Evolutionary conservation across 2,329 filamentous ascomycete genomes (phyloP).

Genomic region (Trichoderma gracile): DNA sequence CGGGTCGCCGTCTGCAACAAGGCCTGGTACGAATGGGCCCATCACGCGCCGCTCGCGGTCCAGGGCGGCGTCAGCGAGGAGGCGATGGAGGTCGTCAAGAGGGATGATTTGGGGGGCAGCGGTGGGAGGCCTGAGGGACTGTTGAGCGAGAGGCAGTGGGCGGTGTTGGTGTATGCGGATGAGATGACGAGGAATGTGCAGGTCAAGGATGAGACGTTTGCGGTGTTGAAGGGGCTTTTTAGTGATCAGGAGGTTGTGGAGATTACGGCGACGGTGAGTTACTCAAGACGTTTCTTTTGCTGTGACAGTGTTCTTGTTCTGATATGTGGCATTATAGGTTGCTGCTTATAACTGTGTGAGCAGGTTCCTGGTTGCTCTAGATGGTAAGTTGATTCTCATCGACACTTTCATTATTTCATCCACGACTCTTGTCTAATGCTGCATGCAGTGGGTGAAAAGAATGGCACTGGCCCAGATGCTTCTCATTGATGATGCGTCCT

Average conservation of each 20-base stretch:
- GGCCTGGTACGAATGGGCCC: slow-evolving; percentile 83
- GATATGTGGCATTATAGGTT: slow-evolving; percentile 40
- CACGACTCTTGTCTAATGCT: slow-evolving; percentile 25
- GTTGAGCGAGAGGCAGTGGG: slow-evolving; percentile 63
- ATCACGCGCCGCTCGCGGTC: slow-evolving; percentile 70
- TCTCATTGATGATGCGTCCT: slow-evolving; percentile 35
- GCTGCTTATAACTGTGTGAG: slow-evolving; percentile 85
- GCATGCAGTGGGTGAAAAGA: slow-evolving; percentile 56
- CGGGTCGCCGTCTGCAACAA: slow-evolving; percentile 77
- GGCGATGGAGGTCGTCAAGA: slow-evolving; percentile 50
- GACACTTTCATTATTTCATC: slow-evolving; percentile 10
- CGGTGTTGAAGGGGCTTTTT: slow-evolving; percentile 60
- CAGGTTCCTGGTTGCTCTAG: slow-evolving; percentile 77
- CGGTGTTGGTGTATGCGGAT: slow-evolving; percentile 72
- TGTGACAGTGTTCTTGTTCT: neutral
- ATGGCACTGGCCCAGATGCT: slow-evolving; percentile 52
- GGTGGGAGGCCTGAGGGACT: slow-evolving; percentile 42
- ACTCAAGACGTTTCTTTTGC: neutral
- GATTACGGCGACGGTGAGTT: slow-evolving; percentile 69
- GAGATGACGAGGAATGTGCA: slow-evolving; percentile 77
- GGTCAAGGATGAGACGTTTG: slow-evolving; percentile 70
- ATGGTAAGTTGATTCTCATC: slow-evolving; percentile 54
- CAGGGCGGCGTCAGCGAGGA: slow-evolving; percentile 57
- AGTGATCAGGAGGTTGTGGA: slow-evolving; percentile 75
- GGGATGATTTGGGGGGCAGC: slow-evolving; percentile 33